These are phyloP conservation scores for Penicillium antarcticum DNA, from an alignment of 495 filamentous ascomycete genomes.

Conservation along the genomic window DNA sequence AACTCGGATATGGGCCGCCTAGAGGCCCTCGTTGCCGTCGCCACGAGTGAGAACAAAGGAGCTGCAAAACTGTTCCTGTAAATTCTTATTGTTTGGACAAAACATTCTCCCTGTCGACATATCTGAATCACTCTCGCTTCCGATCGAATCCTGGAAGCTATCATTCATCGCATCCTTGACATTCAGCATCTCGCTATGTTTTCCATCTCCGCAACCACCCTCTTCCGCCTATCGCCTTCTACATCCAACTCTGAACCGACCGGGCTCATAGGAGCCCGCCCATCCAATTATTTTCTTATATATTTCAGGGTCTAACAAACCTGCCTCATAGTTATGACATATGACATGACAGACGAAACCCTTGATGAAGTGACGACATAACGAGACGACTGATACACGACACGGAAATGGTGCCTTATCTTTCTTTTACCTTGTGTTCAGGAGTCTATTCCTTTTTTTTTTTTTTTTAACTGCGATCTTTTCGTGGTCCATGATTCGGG, in stretches of 20 bases:
- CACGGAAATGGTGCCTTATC: constrained; percentile 13
- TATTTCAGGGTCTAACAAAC: background rate
- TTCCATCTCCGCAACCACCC: constrained; percentile 1
- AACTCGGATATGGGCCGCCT: constrained; percentile 63
- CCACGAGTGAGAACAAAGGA: constrained; percentile 74
- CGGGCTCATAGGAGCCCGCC: background rate
- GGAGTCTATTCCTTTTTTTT: constrained; percentile 19
- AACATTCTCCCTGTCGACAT: background rate
- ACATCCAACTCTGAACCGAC: background rate
- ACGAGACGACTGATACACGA: constrained; percentile 43
- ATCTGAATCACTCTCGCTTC: background rate
- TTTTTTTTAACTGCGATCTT: constrained; percentile 10
- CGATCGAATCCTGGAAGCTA: background rate
- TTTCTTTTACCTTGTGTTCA: constrained; percentile 8
- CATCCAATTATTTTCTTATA: background rate
- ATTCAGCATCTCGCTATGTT: background rate
- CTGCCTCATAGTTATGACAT: background rate
- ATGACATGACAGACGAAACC: constrained; percentile 8
- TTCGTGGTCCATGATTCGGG: background rate
- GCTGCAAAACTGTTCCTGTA: constrained; percentile 43
- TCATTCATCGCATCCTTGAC: constrained; percentile 1
- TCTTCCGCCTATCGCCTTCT: background rate
- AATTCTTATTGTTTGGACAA: constrained; percentile 17
- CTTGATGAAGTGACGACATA: constrained; percentile 43
- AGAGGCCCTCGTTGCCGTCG: constrained; percentile 85